Percentiles rank a stretch among this genome's conserved stretches.
These are phyloP conservation scores for Beverwykella pulmonaria DNA, from an alignment of 495 filamentous ascomycete species.

Conservation along the genomic window DNA sequence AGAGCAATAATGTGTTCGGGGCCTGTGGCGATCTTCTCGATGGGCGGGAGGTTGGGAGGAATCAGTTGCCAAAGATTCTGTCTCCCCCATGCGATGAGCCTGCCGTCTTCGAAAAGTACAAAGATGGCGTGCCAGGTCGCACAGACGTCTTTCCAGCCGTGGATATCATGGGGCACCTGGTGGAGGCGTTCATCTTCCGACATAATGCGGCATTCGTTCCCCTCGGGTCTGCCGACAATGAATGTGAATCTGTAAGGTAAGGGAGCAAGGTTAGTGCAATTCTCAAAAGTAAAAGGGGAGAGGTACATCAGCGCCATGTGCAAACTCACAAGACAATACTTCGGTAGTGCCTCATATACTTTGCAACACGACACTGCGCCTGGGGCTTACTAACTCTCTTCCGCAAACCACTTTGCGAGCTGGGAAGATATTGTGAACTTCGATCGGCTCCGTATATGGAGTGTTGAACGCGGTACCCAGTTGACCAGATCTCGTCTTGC, in stretches of 20 bases:
- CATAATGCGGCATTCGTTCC: constrained; percentile 62
- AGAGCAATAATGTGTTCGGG: constrained; percentile 84
- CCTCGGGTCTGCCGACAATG: constrained; percentile 56
- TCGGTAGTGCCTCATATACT: too few relatives aligned
- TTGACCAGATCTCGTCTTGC: constrained; percentile 80
- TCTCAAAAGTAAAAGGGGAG: too few relatives aligned
- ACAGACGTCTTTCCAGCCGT: constrained; percentile 60
- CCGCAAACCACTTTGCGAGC: constrained; percentile 71
- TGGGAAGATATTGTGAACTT: constrained; percentile 60
- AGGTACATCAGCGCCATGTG: too few relatives aligned
- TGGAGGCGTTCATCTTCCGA: constrained; percentile 72
- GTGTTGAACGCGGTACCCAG: constrained; percentile 55
- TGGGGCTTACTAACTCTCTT: too few relatives aligned
- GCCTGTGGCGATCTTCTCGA: constrained; percentile 68
- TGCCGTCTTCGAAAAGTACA: constrained; percentile 61
- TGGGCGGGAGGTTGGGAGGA: constrained; percentile 56
- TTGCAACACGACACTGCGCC: too few relatives aligned
- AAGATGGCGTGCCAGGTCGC: constrained; percentile 85
- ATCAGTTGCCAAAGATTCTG: constrained; percentile 81
- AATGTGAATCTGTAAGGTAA: too few relatives aligned
- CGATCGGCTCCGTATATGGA: constrained; percentile 60
- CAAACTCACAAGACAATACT: too few relatives aligned
- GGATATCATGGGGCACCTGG: constrained; percentile 45
- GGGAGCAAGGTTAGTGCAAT: too few relatives aligned
- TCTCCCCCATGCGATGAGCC: constrained; percentile 69